phyloP scores from a whole-genome alignment of 805 yeast genomes.

The Scheffersomyces coipomensis region DNA sequence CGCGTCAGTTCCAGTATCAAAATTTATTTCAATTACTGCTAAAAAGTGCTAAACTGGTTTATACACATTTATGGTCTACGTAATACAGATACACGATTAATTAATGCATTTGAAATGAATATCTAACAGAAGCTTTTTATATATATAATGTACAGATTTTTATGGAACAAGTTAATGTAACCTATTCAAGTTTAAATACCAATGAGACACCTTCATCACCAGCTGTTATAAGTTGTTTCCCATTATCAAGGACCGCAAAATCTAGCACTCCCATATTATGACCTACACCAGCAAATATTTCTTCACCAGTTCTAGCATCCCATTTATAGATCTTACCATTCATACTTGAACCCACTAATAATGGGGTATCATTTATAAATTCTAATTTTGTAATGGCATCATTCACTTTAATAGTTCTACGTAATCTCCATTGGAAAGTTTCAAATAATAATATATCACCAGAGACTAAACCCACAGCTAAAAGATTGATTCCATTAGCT shows the following conservation, averaged over 20 bases:
- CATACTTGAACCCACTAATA: constrained; percentile 71
- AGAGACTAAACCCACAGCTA: constrained; percentile 87
- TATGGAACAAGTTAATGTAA: not conserved
- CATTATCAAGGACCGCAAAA: constrained; percentile 66
- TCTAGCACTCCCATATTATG: constrained; percentile 94
- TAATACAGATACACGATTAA: too few relatives aligned
- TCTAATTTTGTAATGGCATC: constrained; percentile 82
- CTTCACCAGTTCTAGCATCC: constrained; percentile 86
- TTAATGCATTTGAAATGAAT: too few relatives aligned
- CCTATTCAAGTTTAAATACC: constrained; percentile 43
- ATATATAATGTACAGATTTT: too few relatives aligned
- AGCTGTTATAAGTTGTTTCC: constrained; percentile 77
- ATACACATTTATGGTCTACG: too few relatives aligned
- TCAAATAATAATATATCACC: constrained; percentile 86
- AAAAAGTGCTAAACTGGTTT: too few relatives aligned
- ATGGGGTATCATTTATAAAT: constrained; percentile 59
- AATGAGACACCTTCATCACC: constrained; percentile 96
- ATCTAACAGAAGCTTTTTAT: too few relatives aligned
- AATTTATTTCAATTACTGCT: too few relatives aligned
- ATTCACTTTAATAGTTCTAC: constrained; percentile 65
- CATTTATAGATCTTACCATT: constrained; percentile 83
- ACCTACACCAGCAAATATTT: constrained; percentile 78
- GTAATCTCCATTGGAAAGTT: constrained; percentile 79
- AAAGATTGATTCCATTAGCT: constrained; percentile 47
- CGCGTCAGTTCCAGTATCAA: too few relatives aligned